phyloP scores from a whole-genome alignment of 768 basidiomycete species.

The Artomyces pyxidatus region DNA sequence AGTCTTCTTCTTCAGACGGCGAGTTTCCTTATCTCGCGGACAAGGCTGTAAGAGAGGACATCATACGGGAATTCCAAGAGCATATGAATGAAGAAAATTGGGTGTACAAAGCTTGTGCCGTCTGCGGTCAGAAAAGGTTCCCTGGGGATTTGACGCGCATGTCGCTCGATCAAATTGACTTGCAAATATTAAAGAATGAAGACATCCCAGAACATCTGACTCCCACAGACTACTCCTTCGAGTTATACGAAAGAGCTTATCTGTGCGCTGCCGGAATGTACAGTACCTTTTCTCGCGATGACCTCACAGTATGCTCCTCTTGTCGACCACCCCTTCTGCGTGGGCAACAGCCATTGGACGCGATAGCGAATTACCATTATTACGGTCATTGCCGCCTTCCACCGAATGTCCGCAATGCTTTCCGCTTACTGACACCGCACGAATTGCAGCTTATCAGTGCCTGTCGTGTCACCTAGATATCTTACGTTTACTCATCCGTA shows the following conservation, averaged over 20 bases:
- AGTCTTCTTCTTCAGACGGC: too few relatives aligned
- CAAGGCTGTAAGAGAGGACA: too few relatives aligned
- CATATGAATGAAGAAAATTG: neutral
- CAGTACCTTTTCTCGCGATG: too few relatives aligned
- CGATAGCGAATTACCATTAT: neutral
- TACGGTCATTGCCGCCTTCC: neutral
- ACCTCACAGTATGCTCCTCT: neutral
- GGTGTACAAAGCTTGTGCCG: neutral
- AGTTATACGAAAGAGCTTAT: neutral
- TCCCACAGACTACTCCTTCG: neutral
- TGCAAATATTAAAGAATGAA: neutral
- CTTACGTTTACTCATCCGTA: neutral
- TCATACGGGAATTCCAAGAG: neutral
- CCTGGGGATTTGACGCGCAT: neutral
- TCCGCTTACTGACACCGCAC: neutral
- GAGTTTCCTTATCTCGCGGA: too few relatives aligned
- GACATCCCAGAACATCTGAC: neutral
- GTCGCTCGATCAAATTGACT: neutral
- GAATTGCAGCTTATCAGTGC: neutral
- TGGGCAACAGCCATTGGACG: neutral
- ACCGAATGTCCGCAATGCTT: neutral
- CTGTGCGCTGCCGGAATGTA: neutral
- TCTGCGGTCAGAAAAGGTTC: neutral
- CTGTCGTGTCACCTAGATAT: neutral
- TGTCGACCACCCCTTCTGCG: neutral